phyloP scores from a whole-genome alignment of 768 basidiomycete genomes.

The Termitomyces sp. region DNA sequence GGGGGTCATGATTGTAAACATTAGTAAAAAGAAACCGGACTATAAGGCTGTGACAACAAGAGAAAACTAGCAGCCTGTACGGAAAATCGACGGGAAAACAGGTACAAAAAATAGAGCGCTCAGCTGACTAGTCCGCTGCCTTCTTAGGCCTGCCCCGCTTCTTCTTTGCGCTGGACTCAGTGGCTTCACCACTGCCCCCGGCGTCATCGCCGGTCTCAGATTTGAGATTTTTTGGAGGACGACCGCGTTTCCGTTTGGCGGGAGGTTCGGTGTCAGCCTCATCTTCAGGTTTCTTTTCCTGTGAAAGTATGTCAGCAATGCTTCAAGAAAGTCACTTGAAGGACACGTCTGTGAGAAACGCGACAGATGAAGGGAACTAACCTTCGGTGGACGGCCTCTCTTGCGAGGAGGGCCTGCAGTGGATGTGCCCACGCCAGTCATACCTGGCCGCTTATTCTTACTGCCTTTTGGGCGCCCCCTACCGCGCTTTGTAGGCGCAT shows the following conservation, averaged over 20 bases:
- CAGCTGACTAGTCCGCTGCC: slow-evolving; percentile 20
- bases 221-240: slow-evolving; percentile 67
- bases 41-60: slow-evolving; percentile 7
- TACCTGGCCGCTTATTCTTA: slow-evolving; percentile 55
- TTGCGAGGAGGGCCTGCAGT: slow-evolving; percentile 40
- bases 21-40: slow-evolving; percentile 1
- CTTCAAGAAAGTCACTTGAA: slow-evolving; percentile 7
- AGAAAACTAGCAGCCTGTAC: slow-evolving; percentile 17
- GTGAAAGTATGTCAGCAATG: slow-evolving; percentile 17
- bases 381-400: slow-evolving; percentile 68
- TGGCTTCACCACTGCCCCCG: slow-evolving; percentile 28
- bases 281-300: slow-evolving; percentile 40
- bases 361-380: slow-evolving; percentile 22
- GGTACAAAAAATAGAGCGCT: slow-evolving; percentile 12
- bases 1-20: slow-evolving; percentile 31
- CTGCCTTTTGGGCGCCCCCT: slow-evolving; percentile 89
- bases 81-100: slow-evolving; percentile 17
- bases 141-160: slow-evolving; percentile 71
- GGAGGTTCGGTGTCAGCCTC: slow-evolving; percentile 42
- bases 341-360: slow-evolving; percentile 12
- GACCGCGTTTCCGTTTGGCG: slow-evolving; percentile 66
- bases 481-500: slow-evolving; percentile 61
- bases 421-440: slow-evolving; percentile 27
- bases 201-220: slow-evolving; percentile 35
- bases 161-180: slow-evolving; percentile 55